Conservation (phyloP, 2,329 filamentous ascomycete genomes). For the Stagonosporopsis rhizophila region DNA sequence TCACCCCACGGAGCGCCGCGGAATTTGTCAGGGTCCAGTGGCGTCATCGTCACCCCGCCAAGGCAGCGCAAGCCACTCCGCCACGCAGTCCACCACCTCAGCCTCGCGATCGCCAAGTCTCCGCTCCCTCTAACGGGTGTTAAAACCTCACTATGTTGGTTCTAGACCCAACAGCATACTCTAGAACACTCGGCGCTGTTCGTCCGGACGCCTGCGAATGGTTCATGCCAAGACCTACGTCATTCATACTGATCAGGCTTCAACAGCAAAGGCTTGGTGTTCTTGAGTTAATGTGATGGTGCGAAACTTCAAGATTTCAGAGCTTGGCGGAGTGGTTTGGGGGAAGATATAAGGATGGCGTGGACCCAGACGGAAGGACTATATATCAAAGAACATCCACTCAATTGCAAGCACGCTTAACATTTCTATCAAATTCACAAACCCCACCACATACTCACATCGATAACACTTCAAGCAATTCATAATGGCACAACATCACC, state of each 20-base stretch:
- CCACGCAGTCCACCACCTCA: constrained; percentile 4
- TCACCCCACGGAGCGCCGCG: neutral
- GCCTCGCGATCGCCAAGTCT: constrained; percentile 16
- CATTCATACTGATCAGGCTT: constrained; percentile 20
- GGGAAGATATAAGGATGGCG: constrained; percentile 18
- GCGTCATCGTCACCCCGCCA: constrained; percentile 24
- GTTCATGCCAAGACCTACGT: constrained; percentile 21
- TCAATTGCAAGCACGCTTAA: constrained; percentile 1
- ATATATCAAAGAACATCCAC: neutral
- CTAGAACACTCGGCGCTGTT: constrained; percentile 10
- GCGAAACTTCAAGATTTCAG: constrained; percentile 17
- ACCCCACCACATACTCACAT: constrained; percentile 8
- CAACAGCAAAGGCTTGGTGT: constrained; percentile 17
- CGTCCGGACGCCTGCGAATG: neutral
- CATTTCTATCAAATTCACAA: constrained; percentile 8
- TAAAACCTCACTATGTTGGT: constrained; percentile 1
- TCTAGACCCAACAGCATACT: constrained; percentile 20
- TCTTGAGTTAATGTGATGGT: constrained; percentile 10
- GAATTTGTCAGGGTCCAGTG: constrained; percentile 12
- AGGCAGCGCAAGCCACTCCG: constrained; percentile 21
- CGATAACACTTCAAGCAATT: constrained; percentile 5
- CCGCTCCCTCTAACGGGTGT: constrained; percentile 12
- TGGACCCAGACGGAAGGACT: constrained; percentile 1
- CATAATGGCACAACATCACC: constrained; percentile 25
- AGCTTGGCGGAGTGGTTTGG: constrained; percentile 9